These are phyloP conservation scores for Aspergillus awamori DNA, from an alignment of 2,329 filamentous ascomycete genomes.

Conservation along the genomic window DNA sequence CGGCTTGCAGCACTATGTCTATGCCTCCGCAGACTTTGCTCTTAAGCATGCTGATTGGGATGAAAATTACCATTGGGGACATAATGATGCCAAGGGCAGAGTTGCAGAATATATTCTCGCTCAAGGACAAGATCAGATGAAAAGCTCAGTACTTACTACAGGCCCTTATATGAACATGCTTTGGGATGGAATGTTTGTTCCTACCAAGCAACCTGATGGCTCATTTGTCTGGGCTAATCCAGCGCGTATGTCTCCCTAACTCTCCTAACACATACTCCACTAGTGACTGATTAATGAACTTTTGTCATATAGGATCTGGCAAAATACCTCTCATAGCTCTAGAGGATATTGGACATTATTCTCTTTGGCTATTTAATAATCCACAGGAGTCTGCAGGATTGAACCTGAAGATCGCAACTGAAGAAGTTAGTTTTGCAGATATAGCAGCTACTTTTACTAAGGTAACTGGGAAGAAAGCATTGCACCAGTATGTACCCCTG, in stretches of 20 bases:
- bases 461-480: not conserved
- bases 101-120: not conserved
- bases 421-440: conserved; percentile 6
- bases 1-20: conserved; percentile 47
- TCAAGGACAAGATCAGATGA: conserved; percentile 32
- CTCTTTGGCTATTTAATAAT: conserved; percentile 25
- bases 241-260: too few relatives aligned
- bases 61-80: not conserved
- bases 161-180: conserved; percentile 53
- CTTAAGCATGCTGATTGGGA: not conserved
- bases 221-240: too few relatives aligned
- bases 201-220: too few relatives aligned
- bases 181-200: conserved; percentile 6
- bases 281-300: too few relatives aligned
- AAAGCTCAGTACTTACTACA: conserved; percentile 42
- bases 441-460: not conserved
- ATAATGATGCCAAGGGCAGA: not conserved
- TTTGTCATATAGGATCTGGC: too few relatives aligned
- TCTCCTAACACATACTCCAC: too few relatives aligned
- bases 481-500: not conserved
- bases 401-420: conserved; percentile 19
- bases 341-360: conserved; percentile 23
- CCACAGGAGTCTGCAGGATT: conserved; percentile 16
- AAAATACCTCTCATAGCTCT: not conserved
- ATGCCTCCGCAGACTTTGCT: not conserved